These are phyloP conservation scores for Vigna mungo DNA, from an alignment of 306 rosid species.

Conservation along the genomic window DNA sequence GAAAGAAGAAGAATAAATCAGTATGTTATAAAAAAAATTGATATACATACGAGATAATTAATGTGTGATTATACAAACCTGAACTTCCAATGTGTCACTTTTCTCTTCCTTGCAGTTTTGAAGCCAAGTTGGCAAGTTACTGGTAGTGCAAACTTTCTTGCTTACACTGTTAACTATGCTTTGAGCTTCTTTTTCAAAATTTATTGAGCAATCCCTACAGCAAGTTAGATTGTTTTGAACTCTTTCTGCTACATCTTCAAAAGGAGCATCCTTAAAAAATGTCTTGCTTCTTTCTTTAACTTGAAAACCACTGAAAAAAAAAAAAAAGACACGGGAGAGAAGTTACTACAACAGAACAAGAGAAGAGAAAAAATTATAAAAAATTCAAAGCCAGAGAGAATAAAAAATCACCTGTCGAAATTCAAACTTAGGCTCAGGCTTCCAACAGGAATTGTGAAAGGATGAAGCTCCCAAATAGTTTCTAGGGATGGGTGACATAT, in stretches of 20 bases:
- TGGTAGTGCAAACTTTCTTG: constrained; percentile 49
- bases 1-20: neutral
- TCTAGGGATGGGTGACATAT: constrained; percentile 75
- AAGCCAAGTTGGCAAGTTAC: constrained; percentile 75
- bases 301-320: constrained; percentile 58
- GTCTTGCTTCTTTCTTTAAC: constrained; percentile 54
- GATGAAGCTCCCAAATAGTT: constrained; percentile 85
- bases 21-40: neutral
- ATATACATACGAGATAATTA: neutral
- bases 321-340: constrained; percentile 17
- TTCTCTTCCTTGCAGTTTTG: constrained; percentile 66
- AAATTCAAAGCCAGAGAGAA: neutral
- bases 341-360: neutral
- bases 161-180: constrained; percentile 41
- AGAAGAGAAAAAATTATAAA: neutral
- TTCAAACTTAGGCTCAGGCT: constrained; percentile 77
- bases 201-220: constrained; percentile 57
- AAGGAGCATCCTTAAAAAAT: constrained; percentile 46
- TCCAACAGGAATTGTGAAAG: constrained; percentile 74
- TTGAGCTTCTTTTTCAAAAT: constrained; percentile 62
- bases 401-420: constrained; percentile 62
- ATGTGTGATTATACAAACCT: constrained; percentile 44
- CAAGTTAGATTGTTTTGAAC: constrained; percentile 54
- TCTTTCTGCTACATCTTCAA: constrained; percentile 37
- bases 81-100: constrained; percentile 46